Percentiles rank a stretch among this genome's conserved stretches.
phyloP scores from a whole-genome alignment of 2,329 filamentous ascomycete genomes.

The Pseudohalonectria lignicola region DNA sequence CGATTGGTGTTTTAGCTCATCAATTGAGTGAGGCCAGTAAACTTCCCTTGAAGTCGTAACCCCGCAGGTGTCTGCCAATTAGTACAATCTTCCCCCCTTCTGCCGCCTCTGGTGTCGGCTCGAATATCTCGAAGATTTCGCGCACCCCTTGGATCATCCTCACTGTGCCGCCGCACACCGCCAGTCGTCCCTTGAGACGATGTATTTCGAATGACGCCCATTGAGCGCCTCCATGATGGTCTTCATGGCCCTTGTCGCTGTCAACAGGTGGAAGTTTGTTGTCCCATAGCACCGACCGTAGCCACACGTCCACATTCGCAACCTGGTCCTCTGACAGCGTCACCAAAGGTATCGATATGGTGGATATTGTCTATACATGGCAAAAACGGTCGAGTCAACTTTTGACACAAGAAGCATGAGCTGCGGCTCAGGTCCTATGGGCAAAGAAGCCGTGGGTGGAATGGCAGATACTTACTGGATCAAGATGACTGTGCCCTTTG shows the following conservation, averaged over 20 bases:
- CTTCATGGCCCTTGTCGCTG: no score
- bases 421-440: no score
- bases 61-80: constrained; percentile 45
- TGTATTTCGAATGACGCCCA: constrained; percentile 63
- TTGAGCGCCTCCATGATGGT: constrained; percentile 15
- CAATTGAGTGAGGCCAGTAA: constrained; percentile 7
- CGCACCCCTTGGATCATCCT: constrained; percentile 86
- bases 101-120: constrained; percentile 30
- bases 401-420: no score
- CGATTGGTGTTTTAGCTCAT: no score
- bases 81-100: constrained; percentile 48
- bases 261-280: constrained; percentile 48
- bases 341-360: constrained; percentile 60
- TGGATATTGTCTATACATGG: constrained; percentile 66
- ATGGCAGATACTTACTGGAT: constrained; percentile 54
- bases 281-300: constrained; percentile 80
- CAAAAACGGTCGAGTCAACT: no score
- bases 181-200: constrained; percentile 71
- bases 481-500: constrained; percentile 83
- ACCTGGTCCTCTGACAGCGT: constrained; percentile 47
- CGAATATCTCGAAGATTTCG: constrained; percentile 86
- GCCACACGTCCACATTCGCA: constrained; percentile 62
- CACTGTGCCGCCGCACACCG: constrained; percentile 49
- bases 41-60: constrained; percentile 39
- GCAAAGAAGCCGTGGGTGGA: no score